phyloP scores from a whole-genome alignment of 169 alveolate genomes.

The Eimeria praecox region DNA sequence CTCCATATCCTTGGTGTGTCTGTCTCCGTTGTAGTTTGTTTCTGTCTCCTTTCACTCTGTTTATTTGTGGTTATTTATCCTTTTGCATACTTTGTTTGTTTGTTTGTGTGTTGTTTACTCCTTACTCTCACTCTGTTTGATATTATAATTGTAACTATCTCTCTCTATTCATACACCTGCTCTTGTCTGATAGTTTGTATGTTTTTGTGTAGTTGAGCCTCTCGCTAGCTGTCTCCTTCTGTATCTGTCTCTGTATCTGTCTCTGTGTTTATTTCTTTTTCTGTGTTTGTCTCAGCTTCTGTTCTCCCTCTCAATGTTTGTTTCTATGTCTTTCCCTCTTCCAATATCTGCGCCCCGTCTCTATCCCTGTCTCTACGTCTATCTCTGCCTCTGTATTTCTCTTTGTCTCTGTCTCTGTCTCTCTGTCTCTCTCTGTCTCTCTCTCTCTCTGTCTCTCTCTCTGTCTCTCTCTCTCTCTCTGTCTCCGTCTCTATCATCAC shows the following conservation, averaged over 20 bases:
- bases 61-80: neutral
- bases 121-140: neutral
- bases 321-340: neutral
- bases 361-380: neutral
- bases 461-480: neutral
- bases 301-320: neutral
- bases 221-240: no score
- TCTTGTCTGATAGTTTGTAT: neutral
- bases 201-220: no score
- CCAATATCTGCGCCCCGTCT: neutral
- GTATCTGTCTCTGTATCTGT: neutral
- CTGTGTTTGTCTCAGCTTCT: neutral
- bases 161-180: neutral
- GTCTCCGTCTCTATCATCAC: neutral
- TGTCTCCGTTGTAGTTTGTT: neutral
- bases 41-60: neutral
- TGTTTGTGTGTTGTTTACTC: neutral
- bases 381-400: neutral
- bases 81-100: neutral
- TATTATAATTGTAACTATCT: neutral
- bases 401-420: neutral
- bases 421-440: neutral
- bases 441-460: neutral
- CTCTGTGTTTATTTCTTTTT: neutral
- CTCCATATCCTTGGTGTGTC: no score